Evolutionary conservation across 2,329 filamentous ascomycete genomes (phyloP), one percentile per base, ranked within the genome.

Genomic region (Neonectria punicea): DNA sequence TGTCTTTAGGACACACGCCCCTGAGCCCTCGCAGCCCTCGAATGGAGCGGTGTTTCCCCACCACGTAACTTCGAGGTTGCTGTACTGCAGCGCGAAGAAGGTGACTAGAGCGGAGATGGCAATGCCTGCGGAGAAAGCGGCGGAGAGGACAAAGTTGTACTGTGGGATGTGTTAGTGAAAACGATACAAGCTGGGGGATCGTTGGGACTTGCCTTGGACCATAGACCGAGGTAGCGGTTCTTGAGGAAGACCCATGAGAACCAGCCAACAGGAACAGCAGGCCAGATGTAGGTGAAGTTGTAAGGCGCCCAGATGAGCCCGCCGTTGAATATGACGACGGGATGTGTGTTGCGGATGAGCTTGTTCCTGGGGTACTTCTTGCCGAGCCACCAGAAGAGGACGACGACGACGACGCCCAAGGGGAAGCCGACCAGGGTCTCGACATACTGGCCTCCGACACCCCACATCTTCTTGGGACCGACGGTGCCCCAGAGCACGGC

Each of bases 241-340:
- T 81, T 82, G 64, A 84, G 71, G 69, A 80, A 86, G 28, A 85
- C 75, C 82, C 84, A 86, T 5, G 82, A 84, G 36, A 83, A 66
- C 74, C 77, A 84, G 5, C 81, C 83, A 14, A 86, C 77, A 3
- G 82, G 82, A 2, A 86, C 80, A 32, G 81, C 79, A 3, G 82
- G 83, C 78, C 80, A 82, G 41, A 81, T 72, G 69, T 85, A 87
- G 13, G 78, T 78, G 51, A 79, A 65, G 30, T 83, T 86, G 71
- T 84, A 85, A 0, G 80, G 83, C 0, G 81, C 78, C 78, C 80
- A 83, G 43, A 74, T 67, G 39, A 81, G 70, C 10, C 74, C 75
- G 2, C 82, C 83, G 56, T 78, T 79, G 53, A 83, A 73, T 7
- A 84, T 65, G 9, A 81, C 78, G 1, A 84, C 80, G 7, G 82